Evolutionary conservation across 208 protist species (phyloP), one percentile per base, ranked within the genome.

Genomic region (Wallacemonas sp.): DNA sequence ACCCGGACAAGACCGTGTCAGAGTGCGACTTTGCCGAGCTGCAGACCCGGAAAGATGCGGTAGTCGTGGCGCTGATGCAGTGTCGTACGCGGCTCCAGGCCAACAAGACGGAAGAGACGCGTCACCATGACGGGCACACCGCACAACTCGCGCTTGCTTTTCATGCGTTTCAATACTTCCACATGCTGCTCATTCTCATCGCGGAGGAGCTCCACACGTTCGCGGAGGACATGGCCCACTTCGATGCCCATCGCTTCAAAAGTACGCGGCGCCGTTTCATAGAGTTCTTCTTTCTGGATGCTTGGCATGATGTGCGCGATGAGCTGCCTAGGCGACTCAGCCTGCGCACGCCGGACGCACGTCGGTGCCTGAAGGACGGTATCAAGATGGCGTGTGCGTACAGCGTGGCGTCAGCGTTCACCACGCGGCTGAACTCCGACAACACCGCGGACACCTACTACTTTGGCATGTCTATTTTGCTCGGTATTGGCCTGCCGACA

Each of bases 381-480:
- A 69, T 80, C 38, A 80, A 80, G 47, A 51, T 71, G 47, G 62
- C 74, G 14, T 64, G 44, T 41, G 74, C 54, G 45, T 80, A 80
- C 63, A 68, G 53, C 44, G 19, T 75, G 15, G 74, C 53, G 8
- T 51, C 47, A 33, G 41, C 45, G 27, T 75, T 62, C 24, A 68
- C 74, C n/a, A 60, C 66, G 22, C 65, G 66, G 21, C 42, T 80
- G 24, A 72, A 76, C 46, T 27, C 30, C 19, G 65, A 65, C 15
- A 75, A 70, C 54, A 46, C 62, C 14, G 15, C 28, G 9, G 61
- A 66, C 31, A 66, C 61, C 5, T 80, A 71, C 34, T 80, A 72
- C 63, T 75, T 75, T 63, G 74, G 74, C 14, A 80, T 80, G 74
- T 58, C 62, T 6, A 80, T 80, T 45, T 62, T 80, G 28, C 65